phyloP scores from a whole-genome alignment of 2,329 filamentous ascomycete genomes.

The Colletotrichum simmondsii region DNA sequence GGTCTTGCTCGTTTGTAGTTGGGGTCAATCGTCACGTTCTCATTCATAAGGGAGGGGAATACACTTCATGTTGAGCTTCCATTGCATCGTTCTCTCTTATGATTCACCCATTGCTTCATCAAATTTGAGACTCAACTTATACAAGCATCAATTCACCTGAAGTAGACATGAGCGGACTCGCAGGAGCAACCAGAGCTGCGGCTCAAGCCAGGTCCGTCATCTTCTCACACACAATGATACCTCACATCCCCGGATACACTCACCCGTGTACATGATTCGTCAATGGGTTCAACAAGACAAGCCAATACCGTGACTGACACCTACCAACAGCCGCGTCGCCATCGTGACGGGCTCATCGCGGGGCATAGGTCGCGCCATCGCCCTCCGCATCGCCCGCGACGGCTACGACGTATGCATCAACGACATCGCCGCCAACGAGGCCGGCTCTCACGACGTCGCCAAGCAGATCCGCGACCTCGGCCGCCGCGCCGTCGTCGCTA shows the following conservation, averaged over 20 bases:
- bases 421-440: slow-evolving; percentile 65
- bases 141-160: too few species aligned
- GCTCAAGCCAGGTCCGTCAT: slow-evolving; percentile 13
- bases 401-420: slow-evolving; percentile 76
- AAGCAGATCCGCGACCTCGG: slow-evolving; percentile 63
- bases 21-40: background rate
- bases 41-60: background rate
- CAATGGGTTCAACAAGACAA: background rate
- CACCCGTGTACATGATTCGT: background rate
- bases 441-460: slow-evolving; percentile 62
- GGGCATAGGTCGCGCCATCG: slow-evolving; percentile 69
- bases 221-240: background rate
- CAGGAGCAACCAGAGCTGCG: slow-evolving; percentile 22
- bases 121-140: too few species aligned
- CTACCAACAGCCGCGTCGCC: slow-evolving; percentile 4
- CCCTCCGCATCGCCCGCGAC: slow-evolving; percentile 70
- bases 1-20: background rate
- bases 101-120: too few species aligned
- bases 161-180: slow-evolving; percentile 16
- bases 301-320: background rate
- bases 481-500: slow-evolving; percentile 62
- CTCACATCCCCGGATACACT: background rate
- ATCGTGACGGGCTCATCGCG: slow-evolving; percentile 29
- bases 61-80: background rate
- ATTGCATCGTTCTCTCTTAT: too few species aligned